Percentiles rank a stretch among this genome's conserved stretches.
Conservation (phyloP, 2,329 filamentous ascomycete species). For the Aspergillus ochraceus region DNA sequence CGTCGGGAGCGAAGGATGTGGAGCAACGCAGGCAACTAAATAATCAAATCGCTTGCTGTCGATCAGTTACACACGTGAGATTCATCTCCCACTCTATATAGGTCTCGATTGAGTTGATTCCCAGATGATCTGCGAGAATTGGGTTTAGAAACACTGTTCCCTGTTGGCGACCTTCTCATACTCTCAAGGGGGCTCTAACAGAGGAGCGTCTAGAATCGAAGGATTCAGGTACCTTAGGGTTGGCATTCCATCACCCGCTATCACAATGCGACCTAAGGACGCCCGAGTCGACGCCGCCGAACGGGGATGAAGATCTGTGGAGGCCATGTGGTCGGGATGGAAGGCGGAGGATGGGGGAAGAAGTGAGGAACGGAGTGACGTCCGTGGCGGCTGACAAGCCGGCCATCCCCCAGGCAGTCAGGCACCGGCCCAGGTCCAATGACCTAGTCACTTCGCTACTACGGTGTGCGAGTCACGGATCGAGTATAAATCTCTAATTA, state of each 20-base stretch:
- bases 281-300: background rate
- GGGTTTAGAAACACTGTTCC: background rate
- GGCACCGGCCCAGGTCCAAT: constrained; percentile 9
- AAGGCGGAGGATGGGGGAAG: background rate
- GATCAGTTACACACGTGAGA: constrained; percentile 1
- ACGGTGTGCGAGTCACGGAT: background rate
- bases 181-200: background rate
- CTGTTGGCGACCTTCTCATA: background rate
- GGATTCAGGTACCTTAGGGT: background rate
- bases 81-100: background rate
- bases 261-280: background rate
- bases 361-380: background rate
- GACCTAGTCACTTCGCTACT: constrained; percentile 16
- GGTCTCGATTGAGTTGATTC: background rate
- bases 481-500: background rate
- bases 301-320: background rate
- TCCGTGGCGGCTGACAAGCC: constrained; percentile 1
- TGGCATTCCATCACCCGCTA: background rate
- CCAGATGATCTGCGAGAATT: constrained; percentile 3
- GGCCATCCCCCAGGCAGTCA: background rate
- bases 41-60: background rate
- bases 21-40: constrained; percentile 6
- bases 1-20: background rate
- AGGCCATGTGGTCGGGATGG: constrained; percentile 6
- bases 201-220: background rate